Percentiles rank a stretch among this genome's conserved stretches.
These are phyloP conservation scores for Tulasnella sp. DNA, from an alignment of 768 basidiomycete species.

Conservation along the genomic window DNA sequence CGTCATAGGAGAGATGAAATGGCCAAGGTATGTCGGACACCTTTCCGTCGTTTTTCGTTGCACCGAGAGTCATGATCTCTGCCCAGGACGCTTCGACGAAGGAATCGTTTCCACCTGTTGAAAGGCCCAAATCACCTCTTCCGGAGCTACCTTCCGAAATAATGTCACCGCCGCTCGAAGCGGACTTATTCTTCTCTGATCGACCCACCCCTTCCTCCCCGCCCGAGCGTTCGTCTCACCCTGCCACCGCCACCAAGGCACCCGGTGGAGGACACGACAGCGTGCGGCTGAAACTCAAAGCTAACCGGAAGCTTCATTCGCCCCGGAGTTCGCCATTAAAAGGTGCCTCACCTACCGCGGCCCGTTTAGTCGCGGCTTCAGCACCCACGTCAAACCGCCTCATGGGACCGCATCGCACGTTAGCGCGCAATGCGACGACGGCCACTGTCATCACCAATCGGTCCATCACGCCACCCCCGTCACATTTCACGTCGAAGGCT, in stretches of 20 bases:
- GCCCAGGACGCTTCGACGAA: not conserved
- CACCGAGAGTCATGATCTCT: not conserved
- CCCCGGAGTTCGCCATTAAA: not conserved
- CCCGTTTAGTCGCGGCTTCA: not conserved
- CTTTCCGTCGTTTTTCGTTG: not conserved
- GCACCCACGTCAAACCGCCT: not conserved
- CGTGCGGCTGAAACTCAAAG: not conserved
- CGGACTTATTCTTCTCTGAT: not conserved
- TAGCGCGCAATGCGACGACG: not conserved
- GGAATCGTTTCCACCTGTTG: not conserved
- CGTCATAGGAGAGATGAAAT: not conserved
- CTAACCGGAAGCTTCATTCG: not conserved
- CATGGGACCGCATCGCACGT: not conserved
- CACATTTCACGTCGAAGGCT: conserved; percentile 1
- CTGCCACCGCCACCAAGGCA: not conserved
- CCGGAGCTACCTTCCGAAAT: conserved; percentile 2
- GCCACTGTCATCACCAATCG: not conserved
- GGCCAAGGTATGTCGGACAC: not conserved
- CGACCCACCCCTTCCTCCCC: not conserved
- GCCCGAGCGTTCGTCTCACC: not conserved
- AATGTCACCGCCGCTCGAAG: conserved; percentile 1
- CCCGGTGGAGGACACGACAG: not conserved
- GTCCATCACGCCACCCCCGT: conserved; percentile 7
- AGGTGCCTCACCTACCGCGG: not conserved
- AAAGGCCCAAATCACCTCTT: not conserved